phyloP scores from a whole-genome alignment of 495 filamentous ascomycete species.

The Cercophora scortea region DNA sequence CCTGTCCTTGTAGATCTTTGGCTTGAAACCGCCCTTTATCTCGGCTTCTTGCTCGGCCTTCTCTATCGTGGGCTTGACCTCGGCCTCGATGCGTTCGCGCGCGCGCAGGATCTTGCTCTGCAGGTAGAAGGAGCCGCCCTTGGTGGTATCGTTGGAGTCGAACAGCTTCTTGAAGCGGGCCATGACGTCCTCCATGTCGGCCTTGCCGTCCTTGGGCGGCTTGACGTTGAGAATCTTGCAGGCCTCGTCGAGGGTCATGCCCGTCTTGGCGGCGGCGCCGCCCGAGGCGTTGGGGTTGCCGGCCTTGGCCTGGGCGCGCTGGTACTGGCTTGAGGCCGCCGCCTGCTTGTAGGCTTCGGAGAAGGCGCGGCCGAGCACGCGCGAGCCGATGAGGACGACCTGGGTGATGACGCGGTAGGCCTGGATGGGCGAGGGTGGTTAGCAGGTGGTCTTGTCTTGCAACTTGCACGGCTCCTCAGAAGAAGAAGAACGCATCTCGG shows the following conservation, averaged over 20 bases:
- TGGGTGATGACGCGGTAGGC: slow-evolving; percentile 92
- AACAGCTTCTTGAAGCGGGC: slow-evolving; percentile 91
- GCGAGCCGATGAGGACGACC: slow-evolving; percentile 79
- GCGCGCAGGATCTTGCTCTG: slow-evolving; percentile 94
- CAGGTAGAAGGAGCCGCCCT: slow-evolving; percentile 94
- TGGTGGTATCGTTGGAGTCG: slow-evolving; percentile 86
- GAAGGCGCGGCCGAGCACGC: slow-evolving; percentile 90
- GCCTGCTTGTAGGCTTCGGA: slow-evolving; percentile 89
- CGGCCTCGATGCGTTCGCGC: slow-evolving; percentile 83
- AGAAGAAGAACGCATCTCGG: too few species aligned
- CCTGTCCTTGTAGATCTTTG: slow-evolving; percentile 82
- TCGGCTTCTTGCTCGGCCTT: slow-evolving; percentile 53
- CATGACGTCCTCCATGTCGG: slow-evolving; percentile 68
- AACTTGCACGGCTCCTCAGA: too few species aligned
- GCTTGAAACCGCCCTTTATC: slow-evolving; percentile 78
- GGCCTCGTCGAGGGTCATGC: slow-evolving; percentile 88
- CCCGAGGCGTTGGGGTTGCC: slow-evolving; percentile 20
- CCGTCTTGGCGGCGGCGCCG: slow-evolving; percentile 47
- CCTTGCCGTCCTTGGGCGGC: slow-evolving; percentile 69
- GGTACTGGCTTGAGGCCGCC: slow-evolving; percentile 73
- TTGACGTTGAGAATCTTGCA: slow-evolving; percentile 97
- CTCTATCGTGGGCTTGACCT: slow-evolving; percentile 49
- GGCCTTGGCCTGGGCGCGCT: slow-evolving; percentile 49
- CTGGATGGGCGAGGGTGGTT: slow-evolving; percentile 33
- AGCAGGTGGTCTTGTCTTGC: too few species aligned